A percentile compares a stretch with the other conserved stretches of the same genome.
phyloP scores from a whole-genome alignment of 768 basidiomycete genomes.

The Pisolithus albus region DNA sequence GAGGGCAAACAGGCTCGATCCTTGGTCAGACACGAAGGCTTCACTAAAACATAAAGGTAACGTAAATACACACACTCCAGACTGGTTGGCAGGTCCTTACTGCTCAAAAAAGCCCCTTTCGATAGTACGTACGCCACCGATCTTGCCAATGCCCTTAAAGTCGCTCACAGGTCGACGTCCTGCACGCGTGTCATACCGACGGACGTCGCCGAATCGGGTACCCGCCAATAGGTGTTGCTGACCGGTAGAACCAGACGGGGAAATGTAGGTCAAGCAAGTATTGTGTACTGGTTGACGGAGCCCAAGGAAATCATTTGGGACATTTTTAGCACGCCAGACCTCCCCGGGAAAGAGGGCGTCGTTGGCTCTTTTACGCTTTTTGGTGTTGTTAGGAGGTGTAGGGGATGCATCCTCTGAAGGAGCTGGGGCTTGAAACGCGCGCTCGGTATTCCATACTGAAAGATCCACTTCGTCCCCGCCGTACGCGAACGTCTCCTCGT shows the following conservation, averaged over 20 bases:
- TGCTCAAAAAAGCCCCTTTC: slow-evolving; percentile 56
- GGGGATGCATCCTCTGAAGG: slow-evolving; percentile 9
- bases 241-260: slow-evolving; percentile 27
- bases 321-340: slow-evolving; percentile 82
- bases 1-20: slow-evolving; percentile 54
- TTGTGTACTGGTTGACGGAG: slow-evolving; percentile 77
- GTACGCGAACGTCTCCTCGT: slow-evolving; percentile 59
- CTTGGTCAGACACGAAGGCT: slow-evolving; percentile 60
- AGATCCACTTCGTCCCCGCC: slow-evolving; percentile 84
- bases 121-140: slow-evolving; percentile 53
- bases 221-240: slow-evolving; percentile 59
- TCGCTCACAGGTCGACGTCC: slow-evolving; percentile 61
- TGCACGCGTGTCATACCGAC: slow-evolving; percentile 70
- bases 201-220: slow-evolving; percentile 65
- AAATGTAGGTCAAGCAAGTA: slow-evolving; percentile 57
- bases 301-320: slow-evolving; percentile 67
- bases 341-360: slow-evolving; percentile 63
- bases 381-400: slow-evolving; percentile 4
- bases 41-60: slow-evolving; percentile 41
- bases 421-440: slow-evolving; percentile 35
- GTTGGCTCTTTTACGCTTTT: slow-evolving; percentile 54
- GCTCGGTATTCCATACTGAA: slow-evolving; percentile 72
- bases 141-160: slow-evolving; percentile 55
- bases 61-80: slow-evolving; percentile 1
- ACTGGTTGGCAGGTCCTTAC: slow-evolving; percentile 35